Percentiles rank a stretch among this genome's conserved stretches.
Conservation (phyloP, 495 filamentous ascomycete genomes). For the Talaromyces nanjingensis region DNA sequence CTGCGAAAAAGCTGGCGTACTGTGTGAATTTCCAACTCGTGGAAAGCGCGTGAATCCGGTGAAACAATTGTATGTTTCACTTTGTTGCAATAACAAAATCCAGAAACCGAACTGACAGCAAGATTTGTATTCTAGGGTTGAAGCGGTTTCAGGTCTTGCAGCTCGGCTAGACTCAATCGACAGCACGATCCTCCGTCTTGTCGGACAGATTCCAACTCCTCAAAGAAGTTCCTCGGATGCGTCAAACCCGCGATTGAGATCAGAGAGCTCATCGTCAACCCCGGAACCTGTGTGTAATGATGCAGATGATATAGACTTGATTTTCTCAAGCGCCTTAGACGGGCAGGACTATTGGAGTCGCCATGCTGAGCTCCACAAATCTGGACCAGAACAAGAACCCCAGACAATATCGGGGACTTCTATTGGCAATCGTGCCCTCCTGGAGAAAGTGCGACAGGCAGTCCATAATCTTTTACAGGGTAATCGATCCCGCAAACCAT, state of each 20-base stretch:
- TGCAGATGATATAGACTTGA: constrained; percentile 1
- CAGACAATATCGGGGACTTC: constrained; percentile 1
- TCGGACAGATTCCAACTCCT: background rate
- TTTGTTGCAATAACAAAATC: no score
- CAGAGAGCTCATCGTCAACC: background rate
- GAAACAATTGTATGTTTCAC: background rate
- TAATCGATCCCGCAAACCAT: constrained; percentile 1
- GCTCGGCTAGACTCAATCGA: constrained; percentile 1
- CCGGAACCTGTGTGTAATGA: background rate
- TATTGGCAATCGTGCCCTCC: constrained; percentile 1
- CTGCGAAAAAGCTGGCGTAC: constrained; percentile 1
- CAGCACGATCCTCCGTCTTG: background rate
- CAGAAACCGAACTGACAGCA: background rate
- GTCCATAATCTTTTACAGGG: background rate
- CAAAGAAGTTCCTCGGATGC: background rate
- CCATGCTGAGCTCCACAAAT: constrained; percentile 3
- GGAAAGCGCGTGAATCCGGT: background rate
- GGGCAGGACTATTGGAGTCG: constrained; percentile 1
- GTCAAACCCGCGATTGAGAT: background rate
- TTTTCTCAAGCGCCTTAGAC: constrained; percentile 1
- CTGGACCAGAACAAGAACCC: background rate
- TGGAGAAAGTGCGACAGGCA: background rate
- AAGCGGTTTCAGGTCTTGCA: constrained; percentile 1
- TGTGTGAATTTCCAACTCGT: constrained; percentile 1
- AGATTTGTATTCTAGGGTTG: background rate